Conservation (phyloP, 495 filamentous ascomycete species). For the Cudoniella acicularis region DNA sequence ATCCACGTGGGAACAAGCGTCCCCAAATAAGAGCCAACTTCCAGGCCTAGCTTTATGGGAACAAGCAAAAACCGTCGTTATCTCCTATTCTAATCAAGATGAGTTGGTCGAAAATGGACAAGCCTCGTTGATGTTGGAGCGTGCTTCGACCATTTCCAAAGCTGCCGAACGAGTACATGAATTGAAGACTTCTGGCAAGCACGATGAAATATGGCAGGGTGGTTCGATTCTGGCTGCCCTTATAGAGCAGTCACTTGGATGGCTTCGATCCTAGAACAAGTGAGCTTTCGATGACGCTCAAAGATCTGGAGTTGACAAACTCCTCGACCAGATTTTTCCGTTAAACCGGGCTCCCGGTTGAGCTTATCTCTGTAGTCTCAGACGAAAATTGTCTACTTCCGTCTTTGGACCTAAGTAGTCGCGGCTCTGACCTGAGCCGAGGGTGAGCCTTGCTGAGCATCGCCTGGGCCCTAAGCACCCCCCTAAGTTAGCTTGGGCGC, state of each 20-base stretch:
- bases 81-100: constrained; percentile 22
- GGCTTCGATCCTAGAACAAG: too few relatives aligned
- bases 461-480: too few relatives aligned
- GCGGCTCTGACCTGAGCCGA: too few relatives aligned
- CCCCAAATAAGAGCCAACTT: constrained; percentile 6
- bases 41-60: constrained; percentile 12
- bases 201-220: constrained; percentile 22
- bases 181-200: constrained; percentile 7
- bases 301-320: too few relatives aligned
- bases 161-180: constrained; percentile 8
- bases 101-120: constrained; percentile 21
- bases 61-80: constrained; percentile 11
- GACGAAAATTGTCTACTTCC: too few relatives aligned
- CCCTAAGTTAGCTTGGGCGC: too few relatives aligned
- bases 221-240: constrained; percentile 16
- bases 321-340: too few relatives aligned
- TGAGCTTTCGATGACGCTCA: too few relatives aligned
- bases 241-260: constrained; percentile 19
- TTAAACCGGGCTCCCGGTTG: too few relatives aligned
- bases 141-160: background rate
- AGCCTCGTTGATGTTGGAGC: constrained; percentile 16
- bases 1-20: constrained; percentile 14
- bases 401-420: too few relatives aligned
- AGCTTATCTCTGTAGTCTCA: too few relatives aligned
- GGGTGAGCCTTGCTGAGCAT: too few relatives aligned